Base-by-base conservation (phyloP, 805 yeast genomes). In the Ogataea methanolica region DNA sequence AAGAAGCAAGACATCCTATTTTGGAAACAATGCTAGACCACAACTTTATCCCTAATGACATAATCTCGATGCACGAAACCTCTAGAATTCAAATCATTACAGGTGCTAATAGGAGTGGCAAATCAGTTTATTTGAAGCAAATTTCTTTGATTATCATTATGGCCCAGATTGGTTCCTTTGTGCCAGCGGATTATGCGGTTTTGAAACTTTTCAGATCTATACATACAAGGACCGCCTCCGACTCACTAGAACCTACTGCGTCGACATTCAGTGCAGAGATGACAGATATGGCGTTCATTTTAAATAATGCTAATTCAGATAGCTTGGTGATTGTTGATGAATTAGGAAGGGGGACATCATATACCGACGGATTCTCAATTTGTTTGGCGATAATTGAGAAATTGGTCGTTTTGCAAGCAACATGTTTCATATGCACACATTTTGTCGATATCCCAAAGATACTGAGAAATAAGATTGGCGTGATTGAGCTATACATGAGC, bases 31-130 rank as follows among this genome's bases (percentile, higher is more conserved):
- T 39, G 15, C 5, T 43, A 16, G 33, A 34, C 11, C 12, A 40
- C 11, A 48, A 39, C 11, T 70, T 65, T 53, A 55, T 72, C 16
- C 58, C 74, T 1, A 77, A 76, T 57, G 72, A 72, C 52, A 61
- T 72, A 1, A 61, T 63, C 4, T 62, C 68, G 5, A 54, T 65
- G 6, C 49, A 57, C 5, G 66, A 62, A 9, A 59, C 66, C 7
- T 73, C 79, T 3, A 54, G 72, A 29, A 56, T 76, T 8, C 78
- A 75, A 46, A 68, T 80, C 2, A 68, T 80, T 5, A 79, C 84
- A 0, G 85, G 85, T 1, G 77, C 80, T 3, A 80, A 80, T 51
- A 78, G 78, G 82, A 80, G 83, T 42, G 86, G 85, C 2, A 81
- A 80, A 55, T 79, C 85, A 0, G 75, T 80, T 5, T 78, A 76